Evolutionary conservation across 2,329 filamentous ascomycete genomes (phyloP), one percentile per base, ranked within the genome.

Genomic region (Aureobasidium sp.): DNA sequence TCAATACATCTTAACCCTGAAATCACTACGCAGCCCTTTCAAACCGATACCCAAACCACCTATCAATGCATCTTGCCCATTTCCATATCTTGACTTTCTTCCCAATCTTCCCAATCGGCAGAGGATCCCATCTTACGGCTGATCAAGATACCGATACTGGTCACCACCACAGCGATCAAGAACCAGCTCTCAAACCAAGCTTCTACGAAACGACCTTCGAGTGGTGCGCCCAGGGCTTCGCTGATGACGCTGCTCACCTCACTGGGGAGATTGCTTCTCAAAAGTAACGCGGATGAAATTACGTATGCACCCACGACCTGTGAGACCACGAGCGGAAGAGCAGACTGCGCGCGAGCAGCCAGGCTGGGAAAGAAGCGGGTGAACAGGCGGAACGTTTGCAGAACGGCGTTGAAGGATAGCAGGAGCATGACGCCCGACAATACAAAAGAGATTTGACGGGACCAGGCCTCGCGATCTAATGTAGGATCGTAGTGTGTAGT

Each of bases 121-220:
- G 45, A 51, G 29, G 76, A 75, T 0, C 75, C 77, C 2, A 90
- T 76, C 70, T 84, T 86, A 64, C 84, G 81, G 0, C 88, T 88
- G 4, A 91, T 71, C 81, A 87, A 89, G 25, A 95, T 85, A 0
- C 89, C 90, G n/a, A 83, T 70, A 1, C 81, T 85, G 1, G 90
- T 94, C 14, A 82, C 70, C 0, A 79, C 76, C 65, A 86, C 88
- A 5, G 87, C 87, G 2, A 86, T 71, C 62, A 96, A 74, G 72
- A 95, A 96, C 87, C 90, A 93, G 8, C 85, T 86, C 73, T 96
- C 91, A 68, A 96, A 96, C 91, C 91, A 96, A 34, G 84, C 81
- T 69, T 95, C 86, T 5, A 90, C 87, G 68, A 90, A 90, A 0
- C 79, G 79, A 7, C 84, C 84, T 68, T 90, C 87, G 9, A 95